A percentile compares a stretch with the other conserved stretches of the same genome.
Conservation (phyloP, 2,329 filamentous ascomycete species). For the Alternaria arbusti region DNA sequence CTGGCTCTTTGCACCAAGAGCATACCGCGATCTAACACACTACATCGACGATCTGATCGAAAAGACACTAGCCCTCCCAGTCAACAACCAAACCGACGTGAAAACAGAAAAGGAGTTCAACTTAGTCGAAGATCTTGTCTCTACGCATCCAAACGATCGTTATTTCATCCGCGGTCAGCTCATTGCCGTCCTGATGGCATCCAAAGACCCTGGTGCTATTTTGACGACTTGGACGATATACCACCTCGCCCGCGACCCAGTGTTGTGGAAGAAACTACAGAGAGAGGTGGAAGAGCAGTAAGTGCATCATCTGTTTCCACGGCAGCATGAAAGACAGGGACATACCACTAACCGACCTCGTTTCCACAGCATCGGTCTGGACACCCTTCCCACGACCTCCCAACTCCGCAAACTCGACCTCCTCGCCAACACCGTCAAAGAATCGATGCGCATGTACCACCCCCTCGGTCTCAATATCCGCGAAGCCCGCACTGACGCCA, state of each 20-base stretch:
- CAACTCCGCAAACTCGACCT: slow-evolving; percentile 3
- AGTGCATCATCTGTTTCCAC: not conserved
- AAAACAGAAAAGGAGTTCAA: slow-evolving; percentile 7
- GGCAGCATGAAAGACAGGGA: too few species aligned
- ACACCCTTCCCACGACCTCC: not conserved
- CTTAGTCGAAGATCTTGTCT: slow-evolving; percentile 1
- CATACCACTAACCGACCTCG: too few species aligned
- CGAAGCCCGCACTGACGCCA: not conserved
- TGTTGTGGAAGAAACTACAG: not conserved
- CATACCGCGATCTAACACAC: slow-evolving; percentile 1
- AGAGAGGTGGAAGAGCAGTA: slow-evolving; percentile 1
- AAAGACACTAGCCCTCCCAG: slow-evolving; percentile 4
- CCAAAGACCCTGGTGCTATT: slow-evolving; percentile 8
- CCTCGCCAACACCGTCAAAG: slow-evolving; percentile 10
- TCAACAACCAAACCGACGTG: slow-evolving; percentile 4
- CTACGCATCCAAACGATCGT: slow-evolving; percentile 5
- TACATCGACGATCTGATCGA: slow-evolving; percentile 3
- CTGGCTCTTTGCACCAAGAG: slow-evolving; percentile 1
- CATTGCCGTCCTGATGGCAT: slow-evolving; percentile 7
- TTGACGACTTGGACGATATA: slow-evolving; percentile 7
- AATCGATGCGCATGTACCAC: slow-evolving; percentile 9
- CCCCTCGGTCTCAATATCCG: slow-evolving; percentile 7
- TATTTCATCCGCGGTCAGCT: slow-evolving; percentile 7
- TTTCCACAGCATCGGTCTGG: slow-evolving; percentile 1
- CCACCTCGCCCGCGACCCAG: slow-evolving; percentile 1